These are phyloP conservation scores for Naegleria lovaniensis DNA, from an alignment of 208 protist genomes.

Conservation along the genomic window DNA sequence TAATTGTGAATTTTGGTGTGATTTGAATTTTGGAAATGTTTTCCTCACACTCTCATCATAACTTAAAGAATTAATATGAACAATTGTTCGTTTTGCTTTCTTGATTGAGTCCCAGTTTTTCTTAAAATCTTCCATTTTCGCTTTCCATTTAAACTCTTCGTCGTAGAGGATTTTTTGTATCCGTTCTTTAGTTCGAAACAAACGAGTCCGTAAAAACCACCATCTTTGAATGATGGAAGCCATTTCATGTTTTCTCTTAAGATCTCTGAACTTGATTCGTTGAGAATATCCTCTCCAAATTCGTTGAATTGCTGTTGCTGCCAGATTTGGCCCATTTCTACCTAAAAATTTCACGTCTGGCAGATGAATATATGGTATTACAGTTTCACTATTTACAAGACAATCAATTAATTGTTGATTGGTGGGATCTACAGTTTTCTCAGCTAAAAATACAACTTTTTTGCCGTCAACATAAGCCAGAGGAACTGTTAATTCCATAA, in stretches of 20 bases:
- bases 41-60: background rate
- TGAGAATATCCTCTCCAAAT: background rate
- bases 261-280: background rate
- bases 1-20: constrained; percentile 53
- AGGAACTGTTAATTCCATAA: constrained; percentile 54
- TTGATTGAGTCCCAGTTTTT: constrained; percentile 7
- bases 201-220: background rate
- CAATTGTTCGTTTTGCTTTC: background rate
- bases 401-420: background rate
- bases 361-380: background rate
- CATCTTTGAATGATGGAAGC: background rate
- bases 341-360: background rate
- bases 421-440: background rate
- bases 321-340: background rate
- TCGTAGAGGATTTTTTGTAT: background rate
- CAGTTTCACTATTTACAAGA: background rate
- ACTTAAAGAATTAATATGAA: background rate
- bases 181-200: background rate
- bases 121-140: background rate
- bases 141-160: background rate
- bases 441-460: constrained; percentile 46
- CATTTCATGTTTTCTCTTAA: background rate
- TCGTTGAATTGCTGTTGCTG: background rate
- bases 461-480: constrained; percentile 79
- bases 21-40: background rate